These are phyloP conservation scores for Stagonosporopsis tanaceti DNA, from an alignment of 2,329 filamentous ascomycete species.

Conservation along the genomic window DNA sequence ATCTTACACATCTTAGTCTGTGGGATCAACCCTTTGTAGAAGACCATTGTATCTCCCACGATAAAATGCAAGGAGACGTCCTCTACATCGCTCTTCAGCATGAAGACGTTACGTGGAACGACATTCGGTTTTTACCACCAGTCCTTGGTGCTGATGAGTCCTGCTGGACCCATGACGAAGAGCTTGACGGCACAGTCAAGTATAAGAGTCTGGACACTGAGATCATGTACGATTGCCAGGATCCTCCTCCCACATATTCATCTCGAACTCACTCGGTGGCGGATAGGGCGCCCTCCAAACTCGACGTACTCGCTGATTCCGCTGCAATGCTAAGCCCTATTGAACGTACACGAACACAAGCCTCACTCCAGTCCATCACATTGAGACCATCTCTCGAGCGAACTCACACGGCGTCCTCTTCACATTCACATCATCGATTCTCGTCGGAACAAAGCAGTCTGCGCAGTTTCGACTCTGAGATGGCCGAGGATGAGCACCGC, in stretches of 20 bases:
- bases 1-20: constrained; percentile 44
- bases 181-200: constrained; percentile 49
- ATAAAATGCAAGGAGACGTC: constrained; percentile 53
- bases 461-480: constrained; percentile 48
- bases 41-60: constrained; percentile 52
- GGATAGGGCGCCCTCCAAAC: constrained; percentile 48
- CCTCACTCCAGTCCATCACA: constrained; percentile 17
- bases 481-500: constrained; percentile 49
- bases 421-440: constrained; percentile 34
- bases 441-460: constrained; percentile 49
- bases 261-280: constrained; percentile 51
- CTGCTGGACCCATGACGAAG: constrained; percentile 51
- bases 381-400: constrained; percentile 18
- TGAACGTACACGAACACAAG: constrained; percentile 38
- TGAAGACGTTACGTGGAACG: constrained; percentile 52
- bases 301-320: constrained; percentile 50
- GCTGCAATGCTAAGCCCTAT: constrained; percentile 47
- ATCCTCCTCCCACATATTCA: constrained; percentile 53
- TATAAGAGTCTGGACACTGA: constrained; percentile 51
- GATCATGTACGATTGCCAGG: constrained; percentile 54
- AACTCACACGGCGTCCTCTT: constrained; percentile 13
- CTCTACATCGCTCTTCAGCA: constrained; percentile 52
- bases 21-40: constrained; percentile 53
- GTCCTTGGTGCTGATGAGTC: constrained; percentile 44
- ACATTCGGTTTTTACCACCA: constrained; percentile 48